Percentiles rank a stretch among this genome's conserved stretches.
These are phyloP conservation scores for Plenodomus tracheiphilus DNA, from an alignment of 2,329 filamentous ascomycete genomes.

Conservation along the genomic window DNA sequence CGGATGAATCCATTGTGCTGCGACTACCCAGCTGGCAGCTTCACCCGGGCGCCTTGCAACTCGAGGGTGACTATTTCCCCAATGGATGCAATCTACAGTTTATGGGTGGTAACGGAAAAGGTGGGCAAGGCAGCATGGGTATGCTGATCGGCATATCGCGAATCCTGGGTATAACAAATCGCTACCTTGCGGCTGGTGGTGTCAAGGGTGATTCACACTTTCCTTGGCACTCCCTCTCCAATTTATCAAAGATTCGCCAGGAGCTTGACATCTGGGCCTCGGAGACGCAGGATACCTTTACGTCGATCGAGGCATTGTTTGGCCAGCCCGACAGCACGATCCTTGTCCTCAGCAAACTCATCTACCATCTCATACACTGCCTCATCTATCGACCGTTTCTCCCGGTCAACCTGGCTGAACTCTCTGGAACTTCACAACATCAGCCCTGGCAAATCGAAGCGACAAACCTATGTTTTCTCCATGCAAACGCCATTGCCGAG, in stretches of 20 bases:
- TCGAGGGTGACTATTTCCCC: constrained; percentile 82
- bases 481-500: constrained; percentile 85
- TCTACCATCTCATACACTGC: constrained; percentile 86
- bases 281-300: constrained; percentile 77
- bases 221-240: constrained; percentile 85
- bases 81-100: constrained; percentile 77
- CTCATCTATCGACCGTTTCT: constrained; percentile 85
- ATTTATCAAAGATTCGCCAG: constrained; percentile 81
- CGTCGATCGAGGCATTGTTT: constrained; percentile 74
- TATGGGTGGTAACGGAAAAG: constrained; percentile 68
- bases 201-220: constrained; percentile 90
- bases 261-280: constrained; percentile 85
- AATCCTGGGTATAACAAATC: constrained; percentile 80
- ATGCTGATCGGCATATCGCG: constrained; percentile 85
- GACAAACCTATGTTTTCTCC: constrained; percentile 82
- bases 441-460: constrained; percentile 93
- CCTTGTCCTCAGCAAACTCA: constrained; percentile 79
- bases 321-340: constrained; percentile 77
- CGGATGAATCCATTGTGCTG: constrained; percentile 74
- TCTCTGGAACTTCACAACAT: constrained; percentile 78
- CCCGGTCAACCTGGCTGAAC: constrained; percentile 79
- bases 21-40: constrained; percentile 75
- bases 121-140: constrained; percentile 73
- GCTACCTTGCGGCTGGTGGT: constrained; percentile 81
- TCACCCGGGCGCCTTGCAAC: constrained; percentile 60